phyloP scores from a whole-genome alignment of 2,329 filamentous ascomycete species.

The Stenocarpella maydis region DNA sequence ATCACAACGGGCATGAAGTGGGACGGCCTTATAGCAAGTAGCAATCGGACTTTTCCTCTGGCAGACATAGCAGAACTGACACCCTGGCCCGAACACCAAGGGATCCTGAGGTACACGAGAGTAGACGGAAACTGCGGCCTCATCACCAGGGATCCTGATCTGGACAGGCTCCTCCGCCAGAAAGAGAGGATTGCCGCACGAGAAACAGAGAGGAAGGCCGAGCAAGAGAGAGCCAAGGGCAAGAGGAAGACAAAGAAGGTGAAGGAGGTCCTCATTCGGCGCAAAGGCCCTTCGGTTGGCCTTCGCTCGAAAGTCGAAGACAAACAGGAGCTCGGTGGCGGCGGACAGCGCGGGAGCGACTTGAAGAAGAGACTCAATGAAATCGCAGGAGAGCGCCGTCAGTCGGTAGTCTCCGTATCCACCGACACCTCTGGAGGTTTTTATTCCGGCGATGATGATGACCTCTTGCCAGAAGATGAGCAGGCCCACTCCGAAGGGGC shows the following conservation, averaged over 20 bases:
- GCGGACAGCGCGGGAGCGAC: not conserved
- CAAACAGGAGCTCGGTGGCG: not conserved
- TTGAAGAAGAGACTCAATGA: not conserved
- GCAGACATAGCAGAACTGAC: not conserved
- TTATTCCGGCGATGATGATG: not conserved
- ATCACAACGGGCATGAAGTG: not conserved
- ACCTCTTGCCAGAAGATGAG: not conserved
- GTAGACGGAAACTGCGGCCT: not conserved
- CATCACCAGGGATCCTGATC: not conserved
- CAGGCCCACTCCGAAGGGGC: not conserved
- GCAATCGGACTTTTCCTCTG: not conserved
- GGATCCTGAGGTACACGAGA: not conserved
- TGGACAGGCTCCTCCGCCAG: constrained; percentile 22
- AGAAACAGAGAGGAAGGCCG: not conserved
- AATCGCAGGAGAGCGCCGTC: not conserved
- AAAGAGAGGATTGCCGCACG: constrained; percentile 12
- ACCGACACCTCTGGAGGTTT: not conserved
- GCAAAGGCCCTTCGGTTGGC: not conserved
- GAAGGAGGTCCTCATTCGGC: constrained; percentile 28
- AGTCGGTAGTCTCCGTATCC: not conserved
- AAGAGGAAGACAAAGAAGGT: constrained; percentile 25
- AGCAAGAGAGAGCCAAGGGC: not conserved
- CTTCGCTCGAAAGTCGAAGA: not conserved
- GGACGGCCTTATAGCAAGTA: not conserved
- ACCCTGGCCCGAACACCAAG: not conserved